Base-by-base conservation (phyloP, 2,329 filamentous ascomycete species). In the Monosporascus sp. region DNA sequence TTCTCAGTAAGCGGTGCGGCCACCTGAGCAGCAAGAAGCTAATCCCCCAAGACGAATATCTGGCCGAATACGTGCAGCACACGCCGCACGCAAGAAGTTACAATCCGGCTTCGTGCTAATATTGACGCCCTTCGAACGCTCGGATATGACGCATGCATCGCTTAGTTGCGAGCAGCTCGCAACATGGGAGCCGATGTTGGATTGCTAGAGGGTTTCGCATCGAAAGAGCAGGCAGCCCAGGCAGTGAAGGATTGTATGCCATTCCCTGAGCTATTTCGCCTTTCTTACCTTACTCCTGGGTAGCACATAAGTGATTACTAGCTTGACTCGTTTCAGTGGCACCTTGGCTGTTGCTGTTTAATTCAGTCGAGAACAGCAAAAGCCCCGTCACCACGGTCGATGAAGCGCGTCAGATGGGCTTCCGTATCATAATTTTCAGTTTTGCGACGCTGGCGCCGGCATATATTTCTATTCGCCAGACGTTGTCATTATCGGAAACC, bases 1-100 rank as follows among this genome's bases (percentile, higher is more conserved):
- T 86, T 19, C 71, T 78, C 44, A 80, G 76, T 45, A 88, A 88
- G 70, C 79, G 84, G 9, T 88, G 84, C 64, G 85, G 85, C 1
- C 85, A 88, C 63, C 72, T 88, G 1, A 67, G 69, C 0, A 82
- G 82, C 51, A 88, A 88, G 67, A 73, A 81, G 53, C 69, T 87
- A 14, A 84, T 87, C 8, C 63, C 70, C 2, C 56, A 65, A 0
- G 74, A 78, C 1, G 75, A 76, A 20, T 86, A 76, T 59, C 64
- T 75, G n/a, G 67, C 73, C 74, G 84, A 0, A 82, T 87, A 61
- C 71, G 77, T 1, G 83, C 84, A 0, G 82, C 82, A 0, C 71
- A 69, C 14, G 69, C 73, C 7, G 79, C 82, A 1, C 71, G 82
- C 3, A 66, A 74, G 22, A 69, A 72, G 19, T 64, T 78, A 31